Evolutionary conservation across 1,284 basidiomycete species (phyloP), one percentile per base, ranked within the genome.

Genomic region (Kalmanozyma brasiliensis): DNA sequence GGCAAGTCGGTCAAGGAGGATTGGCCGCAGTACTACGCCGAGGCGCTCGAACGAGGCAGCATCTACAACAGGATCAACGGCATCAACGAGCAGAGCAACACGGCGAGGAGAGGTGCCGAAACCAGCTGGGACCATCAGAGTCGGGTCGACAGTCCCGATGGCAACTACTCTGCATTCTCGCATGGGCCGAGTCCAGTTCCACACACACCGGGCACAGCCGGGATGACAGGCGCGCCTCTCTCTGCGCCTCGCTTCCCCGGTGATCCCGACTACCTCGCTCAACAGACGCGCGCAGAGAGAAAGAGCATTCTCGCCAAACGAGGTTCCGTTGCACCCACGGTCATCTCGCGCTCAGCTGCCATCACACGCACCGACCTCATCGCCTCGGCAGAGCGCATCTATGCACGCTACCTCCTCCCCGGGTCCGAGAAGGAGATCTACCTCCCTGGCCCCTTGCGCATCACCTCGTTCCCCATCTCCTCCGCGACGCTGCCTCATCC

Each of bases 361-460:
- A 96, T 98, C 83, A 90, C 90, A 22, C 90, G 93, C 46, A 86
- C 88, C 73, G 93, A 97, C 83, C 87, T 98, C 70, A 89, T 96
- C 72, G 91, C 90, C 16, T 92, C 91, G 34, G 95, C 95, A 14
- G 95, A 98, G 82, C 90, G 93, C 75, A 97, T 98, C 78, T 98
- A 90, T 85, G 90, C 91, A 76, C 89, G 93, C 41, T 98, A 98
- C 84, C 88, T 98, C 58, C 78, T 87, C 41, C 85, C 85, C 5
- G 86, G 86, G 9, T 85, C 85, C 14, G 86, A 87, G 76, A 86
- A 87, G 73, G 95, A 98, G 84, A 94, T 98, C 62, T 97, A 98
- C 83, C 89, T 98, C 17, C 95, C 95, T 0, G 52, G 60, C 8
- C 65, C 74, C 24, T 67, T 81, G 24, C 52, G 76, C 5, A 79